These are phyloP conservation scores for Ophiostoma australiae DNA, from an alignment of 2,329 filamentous ascomycete species.

Conservation along the genomic window DNA sequence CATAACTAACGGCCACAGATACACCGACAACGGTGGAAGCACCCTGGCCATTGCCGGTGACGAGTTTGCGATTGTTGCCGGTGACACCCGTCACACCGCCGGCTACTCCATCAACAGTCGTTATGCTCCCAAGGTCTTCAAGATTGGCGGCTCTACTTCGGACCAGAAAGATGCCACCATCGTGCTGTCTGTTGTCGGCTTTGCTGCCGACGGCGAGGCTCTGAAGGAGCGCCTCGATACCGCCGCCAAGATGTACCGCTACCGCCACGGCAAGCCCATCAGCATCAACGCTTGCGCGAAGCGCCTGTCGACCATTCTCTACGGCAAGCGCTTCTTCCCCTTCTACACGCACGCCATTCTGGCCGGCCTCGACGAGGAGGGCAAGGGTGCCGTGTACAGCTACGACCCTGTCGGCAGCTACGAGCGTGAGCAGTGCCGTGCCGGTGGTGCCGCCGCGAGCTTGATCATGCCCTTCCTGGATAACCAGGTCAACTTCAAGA, in stretches of 20 bases:
- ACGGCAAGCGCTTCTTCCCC: constrained; percentile 97
- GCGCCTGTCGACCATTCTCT: constrained; percentile 89
- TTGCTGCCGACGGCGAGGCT: constrained; percentile 89
- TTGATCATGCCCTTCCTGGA: constrained; percentile 99
- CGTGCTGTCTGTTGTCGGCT: constrained; percentile 89
- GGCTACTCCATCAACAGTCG: constrained; percentile 99
- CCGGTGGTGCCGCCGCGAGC: constrained; percentile 84
- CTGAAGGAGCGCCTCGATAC: constrained; percentile 90
- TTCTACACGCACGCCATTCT: constrained; percentile 97
- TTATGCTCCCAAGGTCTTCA: constrained; percentile 92
- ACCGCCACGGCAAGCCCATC: constrained; percentile 97
- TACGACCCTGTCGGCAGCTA: constrained; percentile 98
- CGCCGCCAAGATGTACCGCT: constrained; percentile 97
- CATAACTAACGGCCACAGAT: constrained; percentile 48
- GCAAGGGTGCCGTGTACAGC: constrained; percentile 88
- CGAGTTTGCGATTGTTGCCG: constrained; percentile 93
- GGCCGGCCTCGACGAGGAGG: constrained; percentile 89
- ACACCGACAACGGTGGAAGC: constrained; percentile 96
- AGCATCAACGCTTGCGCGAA: constrained; percentile 90
- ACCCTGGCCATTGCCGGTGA: constrained; percentile 90
- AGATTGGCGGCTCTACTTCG: constrained; percentile 85
- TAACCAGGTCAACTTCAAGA: constrained; percentile 99
- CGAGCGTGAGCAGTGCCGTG: constrained; percentile 92
- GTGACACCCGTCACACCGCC: constrained; percentile 90
- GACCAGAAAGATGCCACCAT: constrained; percentile 81